These are phyloP conservation scores for Yamadazyma sp. DNA, from an alignment of 805 yeast species.

Conservation along the genomic window DNA sequence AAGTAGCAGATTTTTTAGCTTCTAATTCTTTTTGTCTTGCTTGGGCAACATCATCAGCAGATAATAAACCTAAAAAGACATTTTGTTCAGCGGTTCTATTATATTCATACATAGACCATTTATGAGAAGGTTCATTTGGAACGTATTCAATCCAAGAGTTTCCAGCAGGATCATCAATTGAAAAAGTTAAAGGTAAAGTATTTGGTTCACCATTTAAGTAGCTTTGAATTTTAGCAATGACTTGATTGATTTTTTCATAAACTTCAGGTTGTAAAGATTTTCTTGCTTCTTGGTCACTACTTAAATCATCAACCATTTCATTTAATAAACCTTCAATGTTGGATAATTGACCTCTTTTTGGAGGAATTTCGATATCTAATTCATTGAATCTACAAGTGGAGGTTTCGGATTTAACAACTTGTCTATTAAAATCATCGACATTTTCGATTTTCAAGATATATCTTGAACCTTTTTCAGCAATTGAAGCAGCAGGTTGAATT, in stretches of 20 bases:
- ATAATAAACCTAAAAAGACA: slow-evolving; percentile 74
- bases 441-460: slow-evolving; percentile 67
- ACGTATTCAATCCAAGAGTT: slow-evolving; percentile 92
- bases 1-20: slow-evolving; percentile 41
- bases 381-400: slow-evolving; percentile 79
- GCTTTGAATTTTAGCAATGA: slow-evolving; percentile 57
- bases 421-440: slow-evolving; percentile 77
- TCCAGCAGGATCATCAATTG: slow-evolving; percentile 91
- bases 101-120: slow-evolving; percentile 85
- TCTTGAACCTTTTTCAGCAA: slow-evolving; percentile 83
- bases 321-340: slow-evolving; percentile 84
- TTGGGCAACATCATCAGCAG: slow-evolving; percentile 59
- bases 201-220: slow-evolving; percentile 65
- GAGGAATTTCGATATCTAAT: slow-evolving; percentile 91
- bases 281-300: slow-evolving; percentile 78
- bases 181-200: slow-evolving; percentile 71
- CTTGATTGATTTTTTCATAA: slow-evolving; percentile 69
- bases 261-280: slow-evolving; percentile 70
- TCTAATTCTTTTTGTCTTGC: slow-evolving; percentile 47
- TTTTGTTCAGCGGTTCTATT: slow-evolving; percentile 85
- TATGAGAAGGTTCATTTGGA: slow-evolving; percentile 85
- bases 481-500: slow-evolving; percentile 91
- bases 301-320: slow-evolving; percentile 81
- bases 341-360: slow-evolving; percentile 89
- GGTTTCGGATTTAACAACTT: slow-evolving; percentile 86